Conservation (phyloP, 129 eudicot species). For the Pittosporum tobira region DNA sequence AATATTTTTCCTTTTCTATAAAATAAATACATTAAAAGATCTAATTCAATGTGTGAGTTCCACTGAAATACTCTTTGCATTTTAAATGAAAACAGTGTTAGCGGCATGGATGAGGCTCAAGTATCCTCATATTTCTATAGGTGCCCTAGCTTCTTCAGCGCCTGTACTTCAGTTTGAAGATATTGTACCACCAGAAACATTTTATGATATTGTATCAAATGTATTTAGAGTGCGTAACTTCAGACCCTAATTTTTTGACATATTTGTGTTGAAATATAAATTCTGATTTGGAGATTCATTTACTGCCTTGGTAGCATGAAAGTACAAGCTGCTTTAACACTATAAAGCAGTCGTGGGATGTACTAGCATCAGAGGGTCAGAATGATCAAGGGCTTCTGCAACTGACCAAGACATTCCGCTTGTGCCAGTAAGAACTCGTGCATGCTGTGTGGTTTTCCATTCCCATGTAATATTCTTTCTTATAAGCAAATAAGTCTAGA, state of each 20-base stretch:
- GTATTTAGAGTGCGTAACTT: constrained; percentile 58
- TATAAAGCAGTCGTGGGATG: constrained; percentile 78
- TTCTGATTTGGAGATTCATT: not conserved
- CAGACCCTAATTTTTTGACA: constrained; percentile 3
- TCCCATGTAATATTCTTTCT: too few relatives aligned
- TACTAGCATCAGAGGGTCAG: constrained; percentile 35
- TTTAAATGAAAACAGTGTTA: constrained; percentile 48
- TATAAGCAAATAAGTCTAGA: too few relatives aligned
- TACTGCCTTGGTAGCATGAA: constrained; percentile 45
- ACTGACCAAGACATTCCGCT: constrained; percentile 53
- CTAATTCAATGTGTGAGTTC: not conserved
- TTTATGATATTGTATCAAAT: constrained; percentile 70
- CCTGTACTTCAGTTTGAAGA: constrained; percentile 92
- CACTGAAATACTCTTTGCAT: not conserved
- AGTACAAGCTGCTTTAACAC: constrained; percentile 80
- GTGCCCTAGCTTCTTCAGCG: constrained; percentile 93
- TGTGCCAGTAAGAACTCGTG: constrained; percentile 46
- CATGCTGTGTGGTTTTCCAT: not conserved
- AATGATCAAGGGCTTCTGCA: constrained; percentile 45
- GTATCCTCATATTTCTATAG: constrained; percentile 83
- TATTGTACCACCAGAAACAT: constrained; percentile 71
- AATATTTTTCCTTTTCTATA: too few relatives aligned
- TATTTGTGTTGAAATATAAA: not conserved
- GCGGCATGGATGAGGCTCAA: constrained; percentile 98
- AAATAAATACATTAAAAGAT: too few relatives aligned